phyloP scores from a whole-genome alignment of 805 yeast genomes.

The Suhomyces sp. region DNA sequence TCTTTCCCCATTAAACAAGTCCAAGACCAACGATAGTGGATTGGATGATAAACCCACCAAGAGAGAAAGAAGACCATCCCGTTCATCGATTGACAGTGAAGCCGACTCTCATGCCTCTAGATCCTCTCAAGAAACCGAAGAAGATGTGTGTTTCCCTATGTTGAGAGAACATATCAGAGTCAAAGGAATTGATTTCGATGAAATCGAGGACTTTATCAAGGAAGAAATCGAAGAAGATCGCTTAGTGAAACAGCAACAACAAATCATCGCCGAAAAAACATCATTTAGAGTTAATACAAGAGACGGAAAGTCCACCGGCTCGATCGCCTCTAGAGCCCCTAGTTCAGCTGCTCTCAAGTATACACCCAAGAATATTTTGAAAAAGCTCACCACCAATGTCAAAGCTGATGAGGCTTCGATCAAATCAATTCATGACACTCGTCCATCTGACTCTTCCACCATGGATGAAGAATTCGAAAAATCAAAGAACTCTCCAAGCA shows the following conservation, averaged over 20 bases:
- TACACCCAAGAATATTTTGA: constrained; percentile 49
- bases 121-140: constrained; percentile 88
- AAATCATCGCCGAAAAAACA: constrained; percentile 4
- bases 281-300: constrained; percentile 7
- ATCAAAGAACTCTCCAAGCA: not conserved
- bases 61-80: constrained; percentile 35
- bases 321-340: constrained; percentile 37
- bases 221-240: constrained; percentile 53
- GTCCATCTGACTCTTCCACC: constrained; percentile 23
- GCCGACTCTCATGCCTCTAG: constrained; percentile 72
- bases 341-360: constrained; percentile 60
- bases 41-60: constrained; percentile 8
- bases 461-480: constrained; percentile 16
- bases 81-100: constrained; percentile 55
- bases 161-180: constrained; percentile 56
- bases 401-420: constrained; percentile 1
- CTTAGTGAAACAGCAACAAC: constrained; percentile 19
- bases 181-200: constrained; percentile 88
- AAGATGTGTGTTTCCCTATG: constrained; percentile 97
- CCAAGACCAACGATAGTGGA: constrained; percentile 19
- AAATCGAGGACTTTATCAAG: constrained; percentile 76
- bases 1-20: constrained; percentile 29
- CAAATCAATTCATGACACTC: constrained; percentile 7
- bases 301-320: constrained; percentile 21
- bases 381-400: constrained; percentile 6